Percentiles rank a stretch among this genome's conserved stretches.
Conservation (phyloP, 2,329 filamentous ascomycete genomes). For the Microdochium paspali region DNA sequence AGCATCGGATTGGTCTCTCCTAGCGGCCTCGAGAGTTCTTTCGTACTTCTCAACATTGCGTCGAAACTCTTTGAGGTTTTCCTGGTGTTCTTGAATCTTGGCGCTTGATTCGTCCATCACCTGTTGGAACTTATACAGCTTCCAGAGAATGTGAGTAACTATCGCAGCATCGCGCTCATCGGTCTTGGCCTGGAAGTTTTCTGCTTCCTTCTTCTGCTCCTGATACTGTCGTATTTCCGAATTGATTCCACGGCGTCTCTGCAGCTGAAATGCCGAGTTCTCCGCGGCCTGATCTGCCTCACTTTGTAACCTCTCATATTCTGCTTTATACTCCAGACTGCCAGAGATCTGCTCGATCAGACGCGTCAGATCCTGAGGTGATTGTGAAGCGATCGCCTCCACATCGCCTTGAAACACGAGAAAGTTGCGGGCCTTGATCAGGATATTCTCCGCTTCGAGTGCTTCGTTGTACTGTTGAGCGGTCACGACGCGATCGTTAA, state of each 20-base stretch:
- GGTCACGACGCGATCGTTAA: slow-evolving; percentile 84
- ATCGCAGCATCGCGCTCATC: slow-evolving; percentile 86
- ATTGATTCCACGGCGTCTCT: slow-evolving; percentile 87
- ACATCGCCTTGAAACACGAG: slow-evolving; percentile 98
- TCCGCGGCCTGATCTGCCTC: slow-evolving; percentile 82
- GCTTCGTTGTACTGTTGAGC: slow-evolving; percentile 90
- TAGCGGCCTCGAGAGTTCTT: slow-evolving; percentile 67
- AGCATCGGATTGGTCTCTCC: slow-evolving; percentile 71
- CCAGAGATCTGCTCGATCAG: slow-evolving; percentile 97
- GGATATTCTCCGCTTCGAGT: slow-evolving; percentile 86
- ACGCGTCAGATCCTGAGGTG: slow-evolving; percentile 83
- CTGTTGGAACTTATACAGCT: slow-evolving; percentile 88
- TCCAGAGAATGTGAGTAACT: slow-evolving; percentile 91
- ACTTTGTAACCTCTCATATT: slow-evolving; percentile 84
- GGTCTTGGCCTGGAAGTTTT: slow-evolving; percentile 84
- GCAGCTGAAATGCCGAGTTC: slow-evolving; percentile 79
- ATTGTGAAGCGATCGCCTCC: slow-evolving; percentile 91
- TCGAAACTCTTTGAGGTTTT: slow-evolving; percentile 86
- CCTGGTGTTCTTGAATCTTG: slow-evolving; percentile 87
- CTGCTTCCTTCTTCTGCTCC: slow-evolving; percentile 91
- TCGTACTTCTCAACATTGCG: slow-evolving; percentile 83
- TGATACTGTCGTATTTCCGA: slow-evolving; percentile 97
- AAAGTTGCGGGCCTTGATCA: slow-evolving; percentile 97
- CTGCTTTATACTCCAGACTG: slow-evolving; percentile 85
- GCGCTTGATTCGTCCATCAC: slow-evolving; percentile 86